These are phyloP conservation scores for Gracilariopsis chorda DNA, from an alignment of 23 red algal genomes.

Conservation along the genomic window DNA sequence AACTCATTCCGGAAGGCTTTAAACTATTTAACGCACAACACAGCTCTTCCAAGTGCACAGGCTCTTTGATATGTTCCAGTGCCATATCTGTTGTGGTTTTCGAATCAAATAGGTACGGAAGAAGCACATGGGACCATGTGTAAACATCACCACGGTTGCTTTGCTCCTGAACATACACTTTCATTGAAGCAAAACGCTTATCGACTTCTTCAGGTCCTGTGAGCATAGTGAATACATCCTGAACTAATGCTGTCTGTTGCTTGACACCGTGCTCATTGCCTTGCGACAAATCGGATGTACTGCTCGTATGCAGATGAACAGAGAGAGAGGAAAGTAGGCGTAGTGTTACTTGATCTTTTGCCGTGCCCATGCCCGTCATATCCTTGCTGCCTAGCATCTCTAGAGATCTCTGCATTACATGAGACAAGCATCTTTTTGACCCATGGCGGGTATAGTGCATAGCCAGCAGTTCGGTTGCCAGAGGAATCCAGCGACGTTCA, in stretches of 20 bases:
- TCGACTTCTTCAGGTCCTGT: neutral
- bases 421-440: neutral
- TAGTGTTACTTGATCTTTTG: neutral
- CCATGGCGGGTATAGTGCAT: neutral
- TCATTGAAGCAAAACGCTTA: neutral
- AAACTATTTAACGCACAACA: neutral
- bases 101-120: neutral
- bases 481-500: constrained; percentile 31
- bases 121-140: neutral
- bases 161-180: neutral
- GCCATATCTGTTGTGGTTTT: neutral
- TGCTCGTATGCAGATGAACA: neutral
- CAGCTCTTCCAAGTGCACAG: neutral
- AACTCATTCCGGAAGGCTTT: neutral
- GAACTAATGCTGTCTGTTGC: neutral
- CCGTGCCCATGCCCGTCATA: neutral
- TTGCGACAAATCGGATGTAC: neutral
- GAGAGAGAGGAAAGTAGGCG: neutral
- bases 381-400: no score
- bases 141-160: no score
- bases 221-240: neutral
- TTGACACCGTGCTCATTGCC: neutral
- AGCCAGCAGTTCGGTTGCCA: neutral
- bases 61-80: neutral
- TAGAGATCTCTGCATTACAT: neutral